phyloP scores from a whole-genome alignment of 345 rosid species.

The Limnanthes douglasii region DNA sequence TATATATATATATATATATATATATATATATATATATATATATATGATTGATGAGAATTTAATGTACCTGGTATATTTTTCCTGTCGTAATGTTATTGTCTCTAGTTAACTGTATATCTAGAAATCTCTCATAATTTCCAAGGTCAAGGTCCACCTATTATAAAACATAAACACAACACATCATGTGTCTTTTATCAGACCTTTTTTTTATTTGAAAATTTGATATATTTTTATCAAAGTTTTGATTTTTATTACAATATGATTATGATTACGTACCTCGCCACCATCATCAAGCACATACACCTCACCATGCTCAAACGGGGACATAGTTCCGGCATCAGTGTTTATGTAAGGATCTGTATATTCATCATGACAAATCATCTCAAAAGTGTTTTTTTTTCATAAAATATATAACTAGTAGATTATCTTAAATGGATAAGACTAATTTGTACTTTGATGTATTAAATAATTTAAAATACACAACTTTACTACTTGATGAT shows the following conservation, averaged over 20 bases:
- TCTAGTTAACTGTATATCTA: slow-evolving; percentile 68
- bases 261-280: too few species aligned
- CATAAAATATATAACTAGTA: too few species aligned
- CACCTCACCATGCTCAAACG: slow-evolving; percentile 86
- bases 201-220: slow-evolving; percentile 4
- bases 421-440: too few species aligned
- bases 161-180: not conserved
- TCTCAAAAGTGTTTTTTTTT: too few species aligned
- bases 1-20: too few species aligned
- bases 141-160: slow-evolving; percentile 96
- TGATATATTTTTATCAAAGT: not conserved
- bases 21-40: too few species aligned
- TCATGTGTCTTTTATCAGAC: not conserved
- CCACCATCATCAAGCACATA: slow-evolving; percentile 87
- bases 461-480: too few species aligned
- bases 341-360: slow-evolving; percentile 84
- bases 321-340: slow-evolving; percentile 95
- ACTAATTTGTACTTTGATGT: too few species aligned
- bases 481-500: too few species aligned
- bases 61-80: slow-evolving; percentile 72
- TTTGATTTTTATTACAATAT: too few species aligned
- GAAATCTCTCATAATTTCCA: slow-evolving; percentile 94
- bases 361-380: too few species aligned
- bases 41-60: too few species aligned
- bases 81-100: slow-evolving; percentile 94